Conservation (phyloP, 78 protist genomes). For the Dictyostelium brefeldianum region DNA sequence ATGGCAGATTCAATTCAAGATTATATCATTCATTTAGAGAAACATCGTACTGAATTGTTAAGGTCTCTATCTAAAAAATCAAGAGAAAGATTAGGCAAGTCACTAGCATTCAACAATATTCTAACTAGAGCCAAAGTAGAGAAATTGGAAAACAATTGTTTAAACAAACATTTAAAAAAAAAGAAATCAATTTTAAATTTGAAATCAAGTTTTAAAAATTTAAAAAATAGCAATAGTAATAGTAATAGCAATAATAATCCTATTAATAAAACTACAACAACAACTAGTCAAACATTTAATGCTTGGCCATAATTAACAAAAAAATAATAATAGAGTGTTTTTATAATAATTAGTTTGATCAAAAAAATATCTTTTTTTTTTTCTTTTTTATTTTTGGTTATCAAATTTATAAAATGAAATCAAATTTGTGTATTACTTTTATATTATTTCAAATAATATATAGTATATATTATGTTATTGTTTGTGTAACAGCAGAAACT, state of each 20-base stretch:
- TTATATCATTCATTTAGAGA: conserved; percentile 5
- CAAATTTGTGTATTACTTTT: too few relatives aligned
- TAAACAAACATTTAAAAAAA: not conserved
- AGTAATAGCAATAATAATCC: too few relatives aligned
- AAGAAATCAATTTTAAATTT: not conserved
- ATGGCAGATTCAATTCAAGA: not conserved
- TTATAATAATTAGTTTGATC: not conserved
- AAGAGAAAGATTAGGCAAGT: not conserved
- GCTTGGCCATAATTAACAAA: too few relatives aligned
- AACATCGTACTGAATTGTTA: not conserved
- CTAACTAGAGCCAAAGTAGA: not conserved
- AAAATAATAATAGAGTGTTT: too few relatives aligned
- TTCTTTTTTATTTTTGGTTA: not conserved
- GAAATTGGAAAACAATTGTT: not conserved
- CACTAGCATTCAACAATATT: not conserved
- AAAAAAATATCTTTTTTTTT: not conserved
- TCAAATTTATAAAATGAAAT: too few relatives aligned
- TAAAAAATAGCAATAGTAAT: not conserved
- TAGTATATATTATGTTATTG: too few relatives aligned
- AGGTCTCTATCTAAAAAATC: not conserved
- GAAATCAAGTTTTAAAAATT: not conserved
- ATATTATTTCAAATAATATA: too few relatives aligned
- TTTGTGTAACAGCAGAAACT: too few relatives aligned
- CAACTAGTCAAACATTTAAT: too few relatives aligned
- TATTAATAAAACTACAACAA: too few relatives aligned